Percentiles rank a stretch among this genome's conserved stretches.
Conservation (phyloP, 2,329 filamentous ascomycete species). For the Aspergillus fumigatiaffinis region DNA sequence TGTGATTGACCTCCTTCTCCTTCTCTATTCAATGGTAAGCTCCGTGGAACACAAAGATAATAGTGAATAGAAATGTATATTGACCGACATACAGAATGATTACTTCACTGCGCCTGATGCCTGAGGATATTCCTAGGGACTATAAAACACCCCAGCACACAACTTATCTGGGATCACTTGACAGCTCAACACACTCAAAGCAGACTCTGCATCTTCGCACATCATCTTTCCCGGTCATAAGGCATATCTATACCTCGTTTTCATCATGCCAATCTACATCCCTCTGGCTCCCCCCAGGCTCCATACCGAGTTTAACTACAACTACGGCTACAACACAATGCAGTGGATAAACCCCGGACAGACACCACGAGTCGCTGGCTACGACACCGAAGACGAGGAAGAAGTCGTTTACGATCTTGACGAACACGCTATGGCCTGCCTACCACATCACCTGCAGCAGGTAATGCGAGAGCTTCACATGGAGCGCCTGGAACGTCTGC, state of each 20-base stretch:
- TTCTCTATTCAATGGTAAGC: neutral
- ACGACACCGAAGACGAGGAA: constrained; percentile 20
- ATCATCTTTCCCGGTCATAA: neutral
- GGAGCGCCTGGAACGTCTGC: constrained; percentile 18
- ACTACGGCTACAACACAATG: neutral
- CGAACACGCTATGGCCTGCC: constrained; percentile 20
- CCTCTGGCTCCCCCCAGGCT: neutral
- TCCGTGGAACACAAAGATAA: neutral
- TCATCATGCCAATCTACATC: neutral
- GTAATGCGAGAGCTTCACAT: constrained; percentile 26
- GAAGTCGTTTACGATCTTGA: constrained; percentile 27
- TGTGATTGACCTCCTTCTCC: neutral
- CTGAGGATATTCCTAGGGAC: neutral
- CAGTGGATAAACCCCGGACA: neutral
- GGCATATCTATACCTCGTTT: neutral
- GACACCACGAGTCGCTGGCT: constrained; percentile 1
- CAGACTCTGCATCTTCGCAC: neutral
- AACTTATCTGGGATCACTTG: neutral
- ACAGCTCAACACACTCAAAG: neutral
- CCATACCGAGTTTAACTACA: neutral
- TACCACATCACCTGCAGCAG: constrained; percentile 22
- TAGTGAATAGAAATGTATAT: neutral
- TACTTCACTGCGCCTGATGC: neutral
- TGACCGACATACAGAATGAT: neutral
- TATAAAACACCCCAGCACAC: neutral